A percentile compares a stretch with the other conserved stretches of the same genome.
These are phyloP conservation scores for Calonectria pseudoturangicola DNA, from an alignment of 2,329 filamentous ascomycete species.

Conservation along the genomic window DNA sequence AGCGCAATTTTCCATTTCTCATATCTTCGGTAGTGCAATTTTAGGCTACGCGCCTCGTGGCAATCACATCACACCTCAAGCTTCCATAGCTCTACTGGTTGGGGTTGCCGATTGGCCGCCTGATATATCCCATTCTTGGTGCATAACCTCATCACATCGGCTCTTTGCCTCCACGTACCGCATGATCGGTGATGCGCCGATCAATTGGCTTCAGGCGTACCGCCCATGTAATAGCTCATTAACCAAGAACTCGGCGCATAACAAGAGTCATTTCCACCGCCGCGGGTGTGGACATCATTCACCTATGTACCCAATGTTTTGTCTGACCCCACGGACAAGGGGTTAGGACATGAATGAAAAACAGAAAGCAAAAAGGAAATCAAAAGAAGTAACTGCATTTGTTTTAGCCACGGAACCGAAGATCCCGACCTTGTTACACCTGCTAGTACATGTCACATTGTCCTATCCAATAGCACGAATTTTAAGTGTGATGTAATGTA, in stretches of 20 bases:
- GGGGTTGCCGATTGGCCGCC: conserved; percentile 30
- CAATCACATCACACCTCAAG: background rate
- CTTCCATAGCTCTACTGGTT: background rate
- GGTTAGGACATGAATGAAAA: background rate
- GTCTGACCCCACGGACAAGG: background rate
- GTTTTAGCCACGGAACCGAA: conserved; percentile 20
- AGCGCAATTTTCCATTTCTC: conserved; percentile 9
- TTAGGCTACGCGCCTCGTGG: background rate
- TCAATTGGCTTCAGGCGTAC: background rate
- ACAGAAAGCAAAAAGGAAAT: background rate
- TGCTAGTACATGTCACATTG: conserved; percentile 10
- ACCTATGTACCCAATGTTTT: background rate
- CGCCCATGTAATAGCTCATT: background rate
- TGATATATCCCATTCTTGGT: conserved; percentile 5
- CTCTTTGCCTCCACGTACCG: background rate
- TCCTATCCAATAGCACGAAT: background rate
- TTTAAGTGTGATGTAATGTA: conserved; percentile 30
- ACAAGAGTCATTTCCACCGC: background rate
- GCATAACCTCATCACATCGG: conserved; percentile 28
- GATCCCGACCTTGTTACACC: background rate
- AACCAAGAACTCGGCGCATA: background rate
- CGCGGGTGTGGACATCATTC: no score
- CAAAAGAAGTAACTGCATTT: background rate
- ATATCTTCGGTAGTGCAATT: background rate
- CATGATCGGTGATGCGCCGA: background rate